Conservation (phyloP, 805 yeast species). For the Teunomyces cretensis region DNA sequence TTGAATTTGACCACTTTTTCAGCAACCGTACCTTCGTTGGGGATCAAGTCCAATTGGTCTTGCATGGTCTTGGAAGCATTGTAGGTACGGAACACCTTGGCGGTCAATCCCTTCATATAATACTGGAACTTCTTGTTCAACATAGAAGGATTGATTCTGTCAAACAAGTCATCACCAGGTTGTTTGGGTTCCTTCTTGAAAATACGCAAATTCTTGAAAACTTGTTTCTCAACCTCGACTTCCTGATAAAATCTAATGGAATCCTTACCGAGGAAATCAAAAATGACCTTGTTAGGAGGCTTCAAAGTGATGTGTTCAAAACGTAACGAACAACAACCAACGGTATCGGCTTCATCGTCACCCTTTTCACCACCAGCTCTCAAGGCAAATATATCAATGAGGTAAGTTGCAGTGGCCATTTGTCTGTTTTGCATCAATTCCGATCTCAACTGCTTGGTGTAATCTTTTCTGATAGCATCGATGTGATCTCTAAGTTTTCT, state of each 20-base stretch:
- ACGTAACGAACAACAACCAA: conserved; percentile 93
- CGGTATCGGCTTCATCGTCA: conserved; percentile 97
- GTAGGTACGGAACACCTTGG: conserved; percentile 95
- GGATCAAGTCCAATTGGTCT: conserved; percentile 81
- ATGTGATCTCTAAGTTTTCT: conserved; percentile 76
- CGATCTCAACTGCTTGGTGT: conserved; percentile 65
- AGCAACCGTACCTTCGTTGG: conserved; percentile 82
- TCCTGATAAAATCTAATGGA: conserved; percentile 90
- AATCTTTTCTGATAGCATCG: conserved; percentile 71
- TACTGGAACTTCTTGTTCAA: conserved; percentile 84
- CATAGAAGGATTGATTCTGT: conserved; percentile 78
- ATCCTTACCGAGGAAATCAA: conserved; percentile 95
- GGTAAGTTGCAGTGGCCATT: conserved; percentile 89
- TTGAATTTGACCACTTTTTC: conserved; percentile 86
- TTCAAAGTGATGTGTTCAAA: conserved; percentile 83
- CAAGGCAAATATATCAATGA: conserved; percentile 88
- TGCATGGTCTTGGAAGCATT: conserved; percentile 97
- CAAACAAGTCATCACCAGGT: conserved; percentile 91
- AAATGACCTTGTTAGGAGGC: conserved; percentile 82
- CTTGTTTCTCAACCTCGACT: conserved; percentile 89
- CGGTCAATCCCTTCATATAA: conserved; percentile 91
- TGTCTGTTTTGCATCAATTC: conserved; percentile 83
- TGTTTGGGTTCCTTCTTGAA: conserved; percentile 87
- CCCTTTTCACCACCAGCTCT: conserved; percentile 98
- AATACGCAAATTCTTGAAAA: conserved; percentile 80